A percentile compares a stretch with the other conserved stretches of the same genome.
phyloP scores from a whole-genome alignment of 2,329 filamentous ascomycete species.

The Xylariales sp. region DNA sequence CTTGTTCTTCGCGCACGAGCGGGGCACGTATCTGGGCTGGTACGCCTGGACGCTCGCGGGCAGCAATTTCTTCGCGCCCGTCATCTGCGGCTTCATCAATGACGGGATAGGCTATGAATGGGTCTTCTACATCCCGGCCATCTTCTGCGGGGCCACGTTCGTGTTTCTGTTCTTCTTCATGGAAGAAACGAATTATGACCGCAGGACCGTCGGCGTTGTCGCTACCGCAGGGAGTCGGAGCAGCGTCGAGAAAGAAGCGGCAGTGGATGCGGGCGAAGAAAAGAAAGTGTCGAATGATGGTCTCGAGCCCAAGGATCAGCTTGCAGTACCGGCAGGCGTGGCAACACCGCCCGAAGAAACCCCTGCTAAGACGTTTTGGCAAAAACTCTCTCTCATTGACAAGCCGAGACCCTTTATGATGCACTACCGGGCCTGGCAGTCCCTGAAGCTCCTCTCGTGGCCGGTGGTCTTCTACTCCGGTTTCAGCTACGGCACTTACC shows the following conservation, averaged over 20 bases:
- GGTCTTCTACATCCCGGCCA: constrained; percentile 58
- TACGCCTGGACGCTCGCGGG: constrained; percentile 56
- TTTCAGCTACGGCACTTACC: constrained; percentile 57
- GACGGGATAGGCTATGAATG: constrained; percentile 56
- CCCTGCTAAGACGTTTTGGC: constrained; percentile 53
- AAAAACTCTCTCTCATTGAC: constrained; percentile 57
- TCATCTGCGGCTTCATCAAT: constrained; percentile 59
- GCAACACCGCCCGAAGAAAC: constrained; percentile 7
- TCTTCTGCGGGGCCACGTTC: constrained; percentile 53
- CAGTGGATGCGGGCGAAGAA: constrained; percentile 18
- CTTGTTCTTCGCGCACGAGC: constrained; percentile 56
- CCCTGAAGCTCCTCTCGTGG: constrained; percentile 54
- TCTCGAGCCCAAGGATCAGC: constrained; percentile 18
- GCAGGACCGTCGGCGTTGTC: constrained; percentile 46
- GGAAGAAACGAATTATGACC: constrained; percentile 68
- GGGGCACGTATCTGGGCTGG: constrained; percentile 57
- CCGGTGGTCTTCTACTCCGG: constrained; percentile 57
- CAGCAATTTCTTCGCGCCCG: constrained; percentile 58
- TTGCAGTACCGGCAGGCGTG: constrained; percentile 38
- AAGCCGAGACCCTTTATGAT: constrained; percentile 56
- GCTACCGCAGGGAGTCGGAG: constrained; percentile 25
- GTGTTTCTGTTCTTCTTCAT: constrained; percentile 65
- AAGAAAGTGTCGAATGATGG: constrained; percentile 39
- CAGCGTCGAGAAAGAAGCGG: constrained; percentile 30
- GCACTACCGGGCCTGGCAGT: constrained; percentile 53